Evolutionary conservation across 1,284 basidiomycete genomes (phyloP).

Genomic region (Cutaneotrichosporon cutaneum): DNA sequence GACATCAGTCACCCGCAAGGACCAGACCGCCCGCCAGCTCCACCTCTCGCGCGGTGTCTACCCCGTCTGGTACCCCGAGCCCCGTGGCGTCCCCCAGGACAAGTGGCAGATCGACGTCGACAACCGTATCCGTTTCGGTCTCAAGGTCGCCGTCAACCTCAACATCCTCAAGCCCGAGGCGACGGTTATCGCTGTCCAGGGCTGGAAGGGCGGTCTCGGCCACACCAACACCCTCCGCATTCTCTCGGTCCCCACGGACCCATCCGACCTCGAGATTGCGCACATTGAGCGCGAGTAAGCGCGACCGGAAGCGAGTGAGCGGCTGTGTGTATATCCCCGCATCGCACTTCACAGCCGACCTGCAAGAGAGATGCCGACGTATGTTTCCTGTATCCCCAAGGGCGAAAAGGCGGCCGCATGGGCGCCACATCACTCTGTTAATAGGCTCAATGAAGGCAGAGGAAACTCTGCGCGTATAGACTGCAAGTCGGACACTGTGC

Average conservation of each 20-base stretch:
- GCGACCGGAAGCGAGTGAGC: not conserved
- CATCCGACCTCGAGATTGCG: conserved; percentile 70
- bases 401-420: not conserved
- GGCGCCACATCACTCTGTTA: not conserved
- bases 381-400: not conserved
- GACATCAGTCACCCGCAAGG: conserved; percentile 81
- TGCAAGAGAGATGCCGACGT: not conserved
- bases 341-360: not conserved
- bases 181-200: conserved; percentile 92
- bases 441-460: not conserved
- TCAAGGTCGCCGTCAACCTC: conserved; percentile 80
- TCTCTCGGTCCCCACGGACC: conserved; percentile 72
- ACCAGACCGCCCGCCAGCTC: conserved; percentile 92
- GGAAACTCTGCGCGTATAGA: not conserved
- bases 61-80: conserved; percentile 90
- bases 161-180: conserved; percentile 87
- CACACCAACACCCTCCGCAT: conserved; percentile 61
- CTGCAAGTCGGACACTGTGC: not conserved
- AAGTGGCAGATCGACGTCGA: conserved; percentile 97
- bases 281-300: conserved; percentile 24
- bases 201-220: conserved; percentile 96
- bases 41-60: conserved; percentile 97
- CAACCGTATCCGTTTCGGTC: conserved; percentile 60
- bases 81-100: conserved; percentile 76
- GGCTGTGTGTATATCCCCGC: not conserved